Evolutionary conservation across 306 rosid species (phyloP).

Genomic region (Rosa chinensis): DNA sequence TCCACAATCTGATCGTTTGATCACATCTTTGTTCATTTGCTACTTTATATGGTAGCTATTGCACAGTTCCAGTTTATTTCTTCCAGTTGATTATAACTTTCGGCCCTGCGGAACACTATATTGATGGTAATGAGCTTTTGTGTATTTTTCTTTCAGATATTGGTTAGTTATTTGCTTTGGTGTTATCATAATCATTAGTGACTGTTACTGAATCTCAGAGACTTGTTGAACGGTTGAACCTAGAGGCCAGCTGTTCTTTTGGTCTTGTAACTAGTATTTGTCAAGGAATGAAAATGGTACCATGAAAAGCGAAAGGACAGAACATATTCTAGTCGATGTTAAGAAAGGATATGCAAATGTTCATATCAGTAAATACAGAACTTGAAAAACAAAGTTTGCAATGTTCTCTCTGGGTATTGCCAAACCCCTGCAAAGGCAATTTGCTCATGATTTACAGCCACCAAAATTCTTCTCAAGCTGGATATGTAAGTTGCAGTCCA

Average conservation of each 20-base stretch:
- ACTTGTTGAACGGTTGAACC: not conserved
- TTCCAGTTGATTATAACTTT: not conserved
- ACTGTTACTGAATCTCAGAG: not conserved
- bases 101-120: too few species aligned
- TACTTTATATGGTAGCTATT: not conserved
- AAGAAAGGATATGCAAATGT: not conserved
- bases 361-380: not conserved
- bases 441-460: not conserved
- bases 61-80: not conserved
- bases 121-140: not conserved
- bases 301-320: not conserved
- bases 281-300: not conserved
- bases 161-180: not conserved
- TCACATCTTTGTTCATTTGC: constrained; percentile 8
- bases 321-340: not conserved
- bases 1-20: not conserved
- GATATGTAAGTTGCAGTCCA: not conserved
- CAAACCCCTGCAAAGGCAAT: constrained; percentile 5
- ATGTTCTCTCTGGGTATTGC: not conserved
- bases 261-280: not conserved
- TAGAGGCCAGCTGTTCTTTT: not conserved
- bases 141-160: not conserved
- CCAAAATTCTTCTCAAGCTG: not conserved
- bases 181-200: not conserved
- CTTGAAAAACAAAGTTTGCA: not conserved